Evolutionary conservation across 495 filamentous ascomycete species (phyloP).

Genomic region (Xylaria castorea): DNA sequence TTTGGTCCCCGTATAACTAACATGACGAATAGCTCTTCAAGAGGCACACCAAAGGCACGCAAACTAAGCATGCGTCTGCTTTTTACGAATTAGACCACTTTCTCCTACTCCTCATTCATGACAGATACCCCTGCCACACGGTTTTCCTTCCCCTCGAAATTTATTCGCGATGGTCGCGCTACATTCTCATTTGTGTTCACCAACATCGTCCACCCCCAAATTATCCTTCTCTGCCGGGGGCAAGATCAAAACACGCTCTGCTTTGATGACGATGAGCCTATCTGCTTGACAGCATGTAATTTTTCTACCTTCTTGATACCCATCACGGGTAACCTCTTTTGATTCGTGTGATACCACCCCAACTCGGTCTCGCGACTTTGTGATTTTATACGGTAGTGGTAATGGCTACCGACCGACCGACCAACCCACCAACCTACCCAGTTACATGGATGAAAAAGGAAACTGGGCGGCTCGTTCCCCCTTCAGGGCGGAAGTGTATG

Average conservation of each 20-base stretch:
- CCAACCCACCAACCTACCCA: not conserved
- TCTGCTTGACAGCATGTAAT: constrained; percentile 33
- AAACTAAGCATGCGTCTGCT: constrained; percentile 36
- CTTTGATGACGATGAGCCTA: not conserved
- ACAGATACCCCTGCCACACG: constrained; percentile 39
- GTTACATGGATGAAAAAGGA: not conserved
- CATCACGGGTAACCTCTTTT: not conserved
- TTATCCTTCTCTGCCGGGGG: not conserved
- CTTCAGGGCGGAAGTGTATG: not conserved
- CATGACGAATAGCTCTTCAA: constrained; percentile 48
- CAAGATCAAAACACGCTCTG: not conserved
- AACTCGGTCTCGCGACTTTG: constrained; percentile 20
- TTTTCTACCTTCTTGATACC: constrained; percentile 21
- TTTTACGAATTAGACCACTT: constrained; percentile 12
- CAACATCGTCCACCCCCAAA: not conserved
- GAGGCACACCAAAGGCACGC: constrained; percentile 55
- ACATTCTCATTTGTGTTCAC: constrained; percentile 41
- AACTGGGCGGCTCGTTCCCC: not conserved
- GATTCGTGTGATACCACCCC: constrained; percentile 7
- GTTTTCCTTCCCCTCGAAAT: constrained; percentile 29
- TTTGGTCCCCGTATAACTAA: constrained; percentile 28
- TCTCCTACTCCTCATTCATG: constrained; percentile 34
- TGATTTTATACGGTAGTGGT: constrained; percentile 1
- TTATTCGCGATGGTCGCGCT: constrained; percentile 31
- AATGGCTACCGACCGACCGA: not conserved